Evolutionary conservation across 495 filamentous ascomycete genomes (phyloP).

Genomic region (Penicillium malachiteum): DNA sequence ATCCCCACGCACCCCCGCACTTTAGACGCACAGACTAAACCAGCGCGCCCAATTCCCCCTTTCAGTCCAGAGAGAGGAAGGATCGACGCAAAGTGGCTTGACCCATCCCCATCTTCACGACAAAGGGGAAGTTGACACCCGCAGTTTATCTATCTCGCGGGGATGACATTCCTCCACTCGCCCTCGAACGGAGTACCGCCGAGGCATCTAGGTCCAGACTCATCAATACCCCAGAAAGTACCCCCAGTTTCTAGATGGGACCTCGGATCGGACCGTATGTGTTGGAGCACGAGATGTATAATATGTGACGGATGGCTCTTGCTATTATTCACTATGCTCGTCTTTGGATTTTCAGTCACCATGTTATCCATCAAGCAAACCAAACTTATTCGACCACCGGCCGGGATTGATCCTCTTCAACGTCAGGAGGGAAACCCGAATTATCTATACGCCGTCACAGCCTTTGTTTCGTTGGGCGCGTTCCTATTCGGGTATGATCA

Average conservation of each 20-base stretch:
- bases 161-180: background rate
- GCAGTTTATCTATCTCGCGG: background rate
- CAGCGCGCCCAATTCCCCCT: constrained; percentile 2
- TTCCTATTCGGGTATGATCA: constrained; percentile 66
- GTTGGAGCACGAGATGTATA: background rate
- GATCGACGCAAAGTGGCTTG: background rate
- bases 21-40: background rate
- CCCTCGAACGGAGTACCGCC: background rate
- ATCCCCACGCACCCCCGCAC: background rate
- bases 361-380: constrained; percentile 19
- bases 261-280: background rate
- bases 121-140: background rate
- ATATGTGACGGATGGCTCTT: background rate
- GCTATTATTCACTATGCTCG: background rate
- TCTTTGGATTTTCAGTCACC: background rate
- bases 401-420: constrained; percentile 5
- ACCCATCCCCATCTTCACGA: background rate
- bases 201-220: background rate
- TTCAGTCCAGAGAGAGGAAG: background rate
- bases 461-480: constrained; percentile 62
- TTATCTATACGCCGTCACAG: constrained; percentile 21
- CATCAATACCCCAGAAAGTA: background rate
- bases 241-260: background rate
- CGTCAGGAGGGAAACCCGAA: constrained; percentile 3
- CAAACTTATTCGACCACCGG: constrained; percentile 17